Evolutionary conservation across 768 basidiomycete genomes (phyloP).

Genomic region (Botryobasidium botryosum): DNA sequence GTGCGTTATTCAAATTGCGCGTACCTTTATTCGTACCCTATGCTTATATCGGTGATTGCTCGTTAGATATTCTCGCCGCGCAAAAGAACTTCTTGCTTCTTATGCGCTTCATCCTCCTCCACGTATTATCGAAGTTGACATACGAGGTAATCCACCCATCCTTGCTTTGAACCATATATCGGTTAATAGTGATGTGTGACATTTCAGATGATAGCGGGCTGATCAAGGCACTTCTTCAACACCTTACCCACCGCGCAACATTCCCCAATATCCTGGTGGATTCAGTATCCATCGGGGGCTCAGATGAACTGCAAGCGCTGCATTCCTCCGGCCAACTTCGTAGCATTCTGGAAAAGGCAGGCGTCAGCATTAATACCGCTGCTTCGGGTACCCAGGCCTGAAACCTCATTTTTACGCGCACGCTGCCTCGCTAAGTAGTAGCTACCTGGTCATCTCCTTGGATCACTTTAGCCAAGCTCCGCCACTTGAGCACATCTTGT

Average conservation of each 20-base stretch:
- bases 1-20: conserved; percentile 25
- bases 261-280: conserved; percentile 62
- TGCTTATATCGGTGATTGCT: conserved; percentile 1
- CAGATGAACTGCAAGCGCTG: conserved; percentile 19
- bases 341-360: no score
- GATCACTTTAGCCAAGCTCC: no score
- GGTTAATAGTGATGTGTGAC: not conserved
- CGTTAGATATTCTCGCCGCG: conserved; percentile 37
- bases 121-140: conserved; percentile 57
- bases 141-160: conserved; percentile 30
- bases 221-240: conserved; percentile 47
- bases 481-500: no score
- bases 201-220: conserved; percentile 38
- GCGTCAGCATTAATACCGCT: no score
- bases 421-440: no score
- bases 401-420: no score
- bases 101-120: conserved; percentile 50
- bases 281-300: conserved; percentile 26
- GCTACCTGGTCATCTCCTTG: no score
- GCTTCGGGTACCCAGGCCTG: no score
- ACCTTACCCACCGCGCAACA: conserved; percentile 48
- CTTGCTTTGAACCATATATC: conserved; percentile 1
- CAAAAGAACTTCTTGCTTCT: conserved; percentile 42
- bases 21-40: conserved; percentile 2
- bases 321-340: conserved; percentile 21